Conservation (phyloP, 768 basidiomycete genomes). For the Macrolepiota dolichaula region DNA sequence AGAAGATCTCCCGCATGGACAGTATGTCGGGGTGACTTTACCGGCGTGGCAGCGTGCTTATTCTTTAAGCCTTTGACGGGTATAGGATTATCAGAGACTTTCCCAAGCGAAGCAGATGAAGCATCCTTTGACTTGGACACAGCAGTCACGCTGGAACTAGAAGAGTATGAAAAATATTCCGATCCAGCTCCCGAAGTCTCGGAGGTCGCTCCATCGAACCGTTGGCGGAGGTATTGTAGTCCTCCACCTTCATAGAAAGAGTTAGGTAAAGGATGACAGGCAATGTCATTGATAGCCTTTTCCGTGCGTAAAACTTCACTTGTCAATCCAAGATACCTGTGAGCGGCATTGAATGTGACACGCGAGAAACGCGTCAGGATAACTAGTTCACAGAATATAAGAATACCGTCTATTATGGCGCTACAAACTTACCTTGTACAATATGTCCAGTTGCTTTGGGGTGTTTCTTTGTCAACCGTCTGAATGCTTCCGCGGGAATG, state of each 20-base stretch:
- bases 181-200: constrained; percentile 46
- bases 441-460: constrained; percentile 97
- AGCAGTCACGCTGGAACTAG: constrained; percentile 18
- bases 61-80: constrained; percentile 8
- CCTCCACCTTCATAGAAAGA: constrained; percentile 94
- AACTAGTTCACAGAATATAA: constrained; percentile 40
- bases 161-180: constrained; percentile 52
- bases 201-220: constrained; percentile 67
- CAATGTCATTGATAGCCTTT: constrained; percentile 95
- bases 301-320: constrained; percentile 95
- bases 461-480: constrained; percentile 90
- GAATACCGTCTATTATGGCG: constrained; percentile 1
- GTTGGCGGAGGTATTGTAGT: constrained; percentile 81
- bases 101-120: constrained; percentile 25
- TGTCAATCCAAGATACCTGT: constrained; percentile 93
- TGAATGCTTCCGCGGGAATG: constrained; percentile 96
- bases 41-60: not conserved
- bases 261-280: constrained; percentile 89
- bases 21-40: constrained; percentile 44
- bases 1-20: constrained; percentile 79
- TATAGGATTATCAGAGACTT: constrained; percentile 20
- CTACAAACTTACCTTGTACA: constrained; percentile 65
- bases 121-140: constrained; percentile 19
- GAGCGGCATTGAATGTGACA: constrained; percentile 96
- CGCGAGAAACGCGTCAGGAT: constrained; percentile 95